Percentiles rank a stretch among this genome's conserved stretches.
Evolutionary conservation across 352 stramenopile genomes (phyloP).

Genomic region (Pythium plurisporium): DNA sequence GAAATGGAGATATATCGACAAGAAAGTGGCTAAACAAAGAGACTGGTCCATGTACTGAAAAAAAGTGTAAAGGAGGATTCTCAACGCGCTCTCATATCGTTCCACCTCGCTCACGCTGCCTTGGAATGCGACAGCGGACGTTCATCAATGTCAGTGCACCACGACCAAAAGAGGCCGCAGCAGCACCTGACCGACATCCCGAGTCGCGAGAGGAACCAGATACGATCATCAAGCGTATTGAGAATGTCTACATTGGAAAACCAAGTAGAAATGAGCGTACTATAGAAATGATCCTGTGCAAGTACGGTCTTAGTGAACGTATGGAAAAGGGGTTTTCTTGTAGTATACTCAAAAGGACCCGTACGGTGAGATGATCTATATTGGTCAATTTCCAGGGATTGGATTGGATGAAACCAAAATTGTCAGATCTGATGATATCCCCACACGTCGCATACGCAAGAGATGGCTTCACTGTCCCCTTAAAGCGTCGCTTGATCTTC

Average conservation of each 20-base stretch:
- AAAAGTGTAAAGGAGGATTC: neutral
- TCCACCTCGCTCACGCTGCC: constrained; percentile 13
- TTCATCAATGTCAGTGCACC: constrained; percentile 8
- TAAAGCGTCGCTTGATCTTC: too few species aligned
- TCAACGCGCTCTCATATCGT: constrained; percentile 19
- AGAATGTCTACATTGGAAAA: constrained; percentile 27
- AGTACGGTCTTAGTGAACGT: constrained; percentile 29
- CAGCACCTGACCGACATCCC: constrained; percentile 13
- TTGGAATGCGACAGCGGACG: constrained; percentile 11
- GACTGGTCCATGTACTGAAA: neutral
- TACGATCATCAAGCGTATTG: constrained; percentile 24
- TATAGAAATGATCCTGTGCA: constrained; percentile 31
- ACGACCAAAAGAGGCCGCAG: neutral
- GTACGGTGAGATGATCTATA: neutral
- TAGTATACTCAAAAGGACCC: neutral
- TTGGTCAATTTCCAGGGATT: neutral
- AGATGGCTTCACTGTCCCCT: too few species aligned
- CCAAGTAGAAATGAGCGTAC: constrained; percentile 26
- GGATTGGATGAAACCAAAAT: neutral
- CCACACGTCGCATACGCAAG: too few species aligned
- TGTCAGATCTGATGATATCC: neutral
- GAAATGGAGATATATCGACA: too few species aligned
- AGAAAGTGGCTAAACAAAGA: too few species aligned
- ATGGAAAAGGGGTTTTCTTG: neutral
- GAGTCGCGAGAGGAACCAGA: constrained; percentile 20